These are phyloP conservation scores for Penicillium antarcticum DNA, from an alignment of 495 filamentous ascomycete species.

Conservation along the genomic window DNA sequence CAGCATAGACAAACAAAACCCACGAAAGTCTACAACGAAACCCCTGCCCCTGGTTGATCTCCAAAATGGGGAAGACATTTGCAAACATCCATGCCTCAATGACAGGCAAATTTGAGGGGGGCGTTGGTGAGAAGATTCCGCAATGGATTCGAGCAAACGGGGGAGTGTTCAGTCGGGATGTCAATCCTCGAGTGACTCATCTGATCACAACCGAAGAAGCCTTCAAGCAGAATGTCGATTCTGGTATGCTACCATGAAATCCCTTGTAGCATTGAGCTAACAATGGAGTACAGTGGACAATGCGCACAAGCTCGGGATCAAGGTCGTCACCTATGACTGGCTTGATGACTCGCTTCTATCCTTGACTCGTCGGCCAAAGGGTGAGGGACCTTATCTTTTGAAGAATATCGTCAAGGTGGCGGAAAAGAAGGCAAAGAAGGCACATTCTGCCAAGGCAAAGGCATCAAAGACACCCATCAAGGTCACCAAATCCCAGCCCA, in stretches of 20 bases:
- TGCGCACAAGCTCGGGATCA: constrained; percentile 37
- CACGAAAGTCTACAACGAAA: no score
- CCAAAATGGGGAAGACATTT: constrained; percentile 34
- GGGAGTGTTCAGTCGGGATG: constrained; percentile 38
- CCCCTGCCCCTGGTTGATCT: neutral
- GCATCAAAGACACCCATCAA: neutral
- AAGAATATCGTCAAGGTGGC: constrained; percentile 31
- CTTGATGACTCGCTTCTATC: constrained; percentile 50
- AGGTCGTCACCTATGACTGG: constrained; percentile 63
- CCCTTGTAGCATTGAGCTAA: neutral
- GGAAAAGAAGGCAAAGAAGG: constrained; percentile 16
- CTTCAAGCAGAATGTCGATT: constrained; percentile 39
- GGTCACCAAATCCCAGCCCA: neutral
- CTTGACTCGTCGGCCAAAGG: constrained; percentile 23
- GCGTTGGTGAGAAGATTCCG: constrained; percentile 38
- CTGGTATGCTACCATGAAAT: constrained; percentile 36
- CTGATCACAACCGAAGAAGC: constrained; percentile 53
- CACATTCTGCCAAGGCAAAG: constrained; percentile 19
- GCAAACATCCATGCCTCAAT: constrained; percentile 21
- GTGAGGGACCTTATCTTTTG: constrained; percentile 45
- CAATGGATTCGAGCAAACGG: constrained; percentile 55
- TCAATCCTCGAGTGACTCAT: constrained; percentile 53
- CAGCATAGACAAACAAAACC: no score
- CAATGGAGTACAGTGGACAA: constrained; percentile 32
- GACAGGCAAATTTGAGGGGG: constrained; percentile 41